phyloP scores from a whole-genome alignment of 345 rosid genomes.

The Hypericum androsaemum region DNA sequence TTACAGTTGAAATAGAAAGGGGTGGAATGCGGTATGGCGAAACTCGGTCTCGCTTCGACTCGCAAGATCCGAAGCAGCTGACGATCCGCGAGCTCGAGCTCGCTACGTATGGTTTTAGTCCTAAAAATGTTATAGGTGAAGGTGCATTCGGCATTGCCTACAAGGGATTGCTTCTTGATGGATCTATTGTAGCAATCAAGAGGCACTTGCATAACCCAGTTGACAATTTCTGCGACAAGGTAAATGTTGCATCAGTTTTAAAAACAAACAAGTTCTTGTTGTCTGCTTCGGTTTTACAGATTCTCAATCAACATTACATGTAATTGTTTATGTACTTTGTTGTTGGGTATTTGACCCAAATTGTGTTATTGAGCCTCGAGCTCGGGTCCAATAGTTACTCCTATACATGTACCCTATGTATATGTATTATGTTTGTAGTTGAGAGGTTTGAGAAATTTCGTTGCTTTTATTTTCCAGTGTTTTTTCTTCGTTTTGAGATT shows the following conservation, averaged over 20 bases:
- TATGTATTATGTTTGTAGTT: too few relatives aligned
- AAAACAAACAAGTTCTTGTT: neutral
- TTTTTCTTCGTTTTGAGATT: too few relatives aligned
- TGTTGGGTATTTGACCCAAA: too few relatives aligned
- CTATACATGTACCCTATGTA: too few relatives aligned
- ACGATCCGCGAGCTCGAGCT: constrained; percentile 27
- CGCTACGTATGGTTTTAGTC: constrained; percentile 36
- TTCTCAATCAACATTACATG: neutral
- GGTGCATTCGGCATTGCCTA: constrained; percentile 32
- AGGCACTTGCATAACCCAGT: constrained; percentile 18
- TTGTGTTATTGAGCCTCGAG: too few relatives aligned
- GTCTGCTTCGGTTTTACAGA: neutral
- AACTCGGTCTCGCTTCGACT: constrained; percentile 12
- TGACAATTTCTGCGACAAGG: constrained; percentile 22
- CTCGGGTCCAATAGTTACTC: too few relatives aligned
- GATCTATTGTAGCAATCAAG: constrained; percentile 39
- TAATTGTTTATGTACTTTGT: too few relatives aligned
- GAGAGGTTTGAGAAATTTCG: too few relatives aligned
- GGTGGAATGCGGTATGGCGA: constrained; percentile 12
- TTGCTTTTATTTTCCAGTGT: too few relatives aligned
- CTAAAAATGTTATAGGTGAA: constrained; percentile 37
- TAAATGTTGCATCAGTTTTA: constrained; percentile 5
- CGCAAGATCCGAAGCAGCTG: constrained; percentile 18
- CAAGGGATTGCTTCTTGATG: constrained; percentile 39
- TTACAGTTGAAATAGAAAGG: constrained; percentile 27